These are phyloP conservation scores for Choiromyces venosus DNA, from an alignment of 495 filamentous ascomycete genomes.

Conservation along the genomic window DNA sequence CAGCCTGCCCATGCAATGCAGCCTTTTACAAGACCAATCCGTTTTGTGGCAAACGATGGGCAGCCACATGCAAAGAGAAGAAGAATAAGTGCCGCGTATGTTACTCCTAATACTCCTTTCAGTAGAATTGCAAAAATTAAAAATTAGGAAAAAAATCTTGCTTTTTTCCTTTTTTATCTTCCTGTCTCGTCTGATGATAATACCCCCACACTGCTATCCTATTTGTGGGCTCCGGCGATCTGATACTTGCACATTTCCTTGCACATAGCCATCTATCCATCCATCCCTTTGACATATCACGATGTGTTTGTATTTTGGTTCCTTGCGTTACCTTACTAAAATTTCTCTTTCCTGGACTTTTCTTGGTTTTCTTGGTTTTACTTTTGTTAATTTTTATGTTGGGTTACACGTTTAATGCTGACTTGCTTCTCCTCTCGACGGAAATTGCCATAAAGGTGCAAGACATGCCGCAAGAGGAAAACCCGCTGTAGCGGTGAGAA, in stretches of 20 bases:
- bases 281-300: neutral
- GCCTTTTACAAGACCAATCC: slow-evolving; percentile 52
- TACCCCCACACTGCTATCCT: slow-evolving; percentile 14
- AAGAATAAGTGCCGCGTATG: slow-evolving; percentile 75
- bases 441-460: slow-evolving; percentile 52
- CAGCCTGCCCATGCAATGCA: slow-evolving; percentile 34
- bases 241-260: slow-evolving; percentile 23
- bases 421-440: slow-evolving; percentile 31
- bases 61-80: slow-evolving; percentile 74
- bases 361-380: slow-evolving; percentile 18
- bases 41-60: slow-evolving; percentile 76
- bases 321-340: slow-evolving; percentile 6
- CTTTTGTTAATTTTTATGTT: slow-evolving; percentile 11
- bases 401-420: slow-evolving; percentile 33
- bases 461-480: slow-evolving; percentile 76
- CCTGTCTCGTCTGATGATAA: slow-evolving; percentile 15
- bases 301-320: slow-evolving; percentile 10
- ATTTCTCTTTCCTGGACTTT: slow-evolving; percentile 16
- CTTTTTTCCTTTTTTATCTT: slow-evolving; percentile 29
- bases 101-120: slow-evolving; percentile 28
- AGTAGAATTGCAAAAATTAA: slow-evolving; percentile 15
- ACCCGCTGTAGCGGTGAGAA: slow-evolving; percentile 76
- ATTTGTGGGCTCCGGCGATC: slow-evolving; percentile 11
- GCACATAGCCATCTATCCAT: slow-evolving; percentile 22
- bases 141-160: slow-evolving; percentile 22